Base-by-base conservation (phyloP, 129 eudicot species). In the Mikania micrantha region DNA sequence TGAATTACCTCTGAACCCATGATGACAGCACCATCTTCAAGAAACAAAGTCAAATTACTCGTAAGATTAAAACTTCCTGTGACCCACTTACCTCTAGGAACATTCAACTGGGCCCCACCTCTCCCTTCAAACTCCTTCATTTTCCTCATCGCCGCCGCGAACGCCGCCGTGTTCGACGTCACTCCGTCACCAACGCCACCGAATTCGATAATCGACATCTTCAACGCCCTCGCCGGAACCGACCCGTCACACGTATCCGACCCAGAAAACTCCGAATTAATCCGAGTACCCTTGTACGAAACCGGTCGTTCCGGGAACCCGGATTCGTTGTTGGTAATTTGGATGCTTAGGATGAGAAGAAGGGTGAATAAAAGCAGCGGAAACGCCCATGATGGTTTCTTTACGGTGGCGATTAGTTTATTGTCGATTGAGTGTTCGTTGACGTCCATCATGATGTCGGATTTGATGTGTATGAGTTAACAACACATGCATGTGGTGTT, bases 141-240 rank as follows among this genome's bases (percentile, higher is more conserved):
- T 32, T 64, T 70, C 62, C 40, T 74, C 68, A 92, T 65, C 39
- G 98, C 98, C 74, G 45, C 69, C 87, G 82, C 41, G 57, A 92
- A 92, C 80, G 95, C 95, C 83, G 82, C 91, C 84, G 98, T 88
- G 64, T 92, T 92, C 0, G 95, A 92, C 62, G 91, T 88, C 60
- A 50, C 78, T 54, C 98, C 98, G 64, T 92, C 98, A 0, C 98
- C 96, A n/a, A 92, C 87, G 0, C 98, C 98, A 13, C 98, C 98
- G 40, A 88, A 92, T 11, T 92, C 95, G 31, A 17, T 40, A 53
- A 92, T 84, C 6, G 91, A 86, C 78, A 63, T 79, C 73, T 74
- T 85, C 81, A 82, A 68, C 77, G 38, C 85, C 82, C 95, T 80
- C 68, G n/a, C 66, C 49, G 81, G 81, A 34, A 75, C 74, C 70